Conservation (phyloP, 2,329 filamentous ascomycete species). For the Juglanconis oblonga region DNA sequence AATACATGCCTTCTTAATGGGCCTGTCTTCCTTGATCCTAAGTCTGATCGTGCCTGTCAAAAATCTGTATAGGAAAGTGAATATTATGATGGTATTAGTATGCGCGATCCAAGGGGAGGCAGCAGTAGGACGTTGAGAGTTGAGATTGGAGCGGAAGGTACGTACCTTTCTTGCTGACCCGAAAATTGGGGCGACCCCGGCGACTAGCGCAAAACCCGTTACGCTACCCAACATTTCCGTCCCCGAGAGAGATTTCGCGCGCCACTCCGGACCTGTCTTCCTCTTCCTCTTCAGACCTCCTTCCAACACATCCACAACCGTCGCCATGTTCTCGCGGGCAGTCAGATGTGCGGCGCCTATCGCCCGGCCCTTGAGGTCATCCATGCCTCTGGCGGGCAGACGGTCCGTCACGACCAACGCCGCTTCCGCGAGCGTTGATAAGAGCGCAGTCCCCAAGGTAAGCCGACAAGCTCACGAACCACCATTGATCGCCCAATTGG, state of each 20-base stretch:
- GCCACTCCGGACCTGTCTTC: constrained; percentile 14
- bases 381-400: constrained; percentile 45
- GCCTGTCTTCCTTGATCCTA: too few species aligned
- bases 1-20: too few species aligned
- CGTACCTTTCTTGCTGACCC: not conserved
- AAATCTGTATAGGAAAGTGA: too few species aligned
- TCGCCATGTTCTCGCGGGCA: constrained; percentile 68
- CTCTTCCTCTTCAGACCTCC: constrained; percentile 3
- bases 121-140: too few species aligned
- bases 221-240: constrained; percentile 14
- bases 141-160: too few species aligned
- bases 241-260: constrained; percentile 18
- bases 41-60: too few species aligned
- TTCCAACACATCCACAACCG: constrained; percentile 10
- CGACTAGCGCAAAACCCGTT: constrained; percentile 11
- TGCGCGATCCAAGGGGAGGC: too few species aligned
- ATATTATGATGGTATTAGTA: too few species aligned
- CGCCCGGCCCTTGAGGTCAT: constrained; percentile 33
- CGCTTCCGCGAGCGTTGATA: constrained; percentile 84
- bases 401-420: constrained; percentile 93
- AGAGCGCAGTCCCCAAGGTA: constrained; percentile 58
- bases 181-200: constrained; percentile 3
- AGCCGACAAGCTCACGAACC: constrained; percentile 21
- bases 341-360: constrained; percentile 57
- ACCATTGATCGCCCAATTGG: not conserved